A percentile compares a stretch with the other conserved stretches of the same genome.
Evolutionary conservation across 768 basidiomycete genomes (phyloP).

Genomic region (Heimioporus sp.): DNA sequence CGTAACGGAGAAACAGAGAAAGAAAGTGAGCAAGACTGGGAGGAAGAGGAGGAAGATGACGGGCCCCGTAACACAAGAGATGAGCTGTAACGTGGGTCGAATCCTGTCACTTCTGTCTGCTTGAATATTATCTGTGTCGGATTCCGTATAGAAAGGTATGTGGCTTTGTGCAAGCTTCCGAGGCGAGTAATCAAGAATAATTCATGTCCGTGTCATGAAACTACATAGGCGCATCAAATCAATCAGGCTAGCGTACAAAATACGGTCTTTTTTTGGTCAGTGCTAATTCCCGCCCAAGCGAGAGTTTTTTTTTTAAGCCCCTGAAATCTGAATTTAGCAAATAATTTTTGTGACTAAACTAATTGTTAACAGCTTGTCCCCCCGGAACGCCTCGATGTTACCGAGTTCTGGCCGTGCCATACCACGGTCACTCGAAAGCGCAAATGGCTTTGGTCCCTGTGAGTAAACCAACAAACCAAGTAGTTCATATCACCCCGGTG

Average conservation of each 20-base stretch:
- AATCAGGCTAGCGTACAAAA: conserved; percentile 5
- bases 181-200: conserved; percentile 1
- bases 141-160: conserved; percentile 5
- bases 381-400: no score
- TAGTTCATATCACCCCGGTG: not conserved
- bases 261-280: conserved; percentile 11
- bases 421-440: not conserved
- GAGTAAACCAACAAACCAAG: not conserved
- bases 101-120: conserved; percentile 12
- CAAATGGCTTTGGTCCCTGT: not conserved
- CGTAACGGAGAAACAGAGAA: conserved; percentile 29
- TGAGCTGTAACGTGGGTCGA: conserved; percentile 30
- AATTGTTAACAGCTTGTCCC: not conserved
- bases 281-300: conserved; percentile 21
- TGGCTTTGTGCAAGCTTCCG: not conserved
- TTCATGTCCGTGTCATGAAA: conserved; percentile 28
- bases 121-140: conserved; percentile 15
- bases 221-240: conserved; percentile 14
- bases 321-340: not conserved
- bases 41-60: conserved; percentile 33
- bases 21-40: conserved; percentile 20
- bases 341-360: conserved; percentile 10
- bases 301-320: conserved; percentile 5
- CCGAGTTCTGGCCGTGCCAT: no score
- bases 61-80: conserved; percentile 29